Conservation (phyloP, 345 rosid species). For the Leavenworthia alabamica region DNA sequence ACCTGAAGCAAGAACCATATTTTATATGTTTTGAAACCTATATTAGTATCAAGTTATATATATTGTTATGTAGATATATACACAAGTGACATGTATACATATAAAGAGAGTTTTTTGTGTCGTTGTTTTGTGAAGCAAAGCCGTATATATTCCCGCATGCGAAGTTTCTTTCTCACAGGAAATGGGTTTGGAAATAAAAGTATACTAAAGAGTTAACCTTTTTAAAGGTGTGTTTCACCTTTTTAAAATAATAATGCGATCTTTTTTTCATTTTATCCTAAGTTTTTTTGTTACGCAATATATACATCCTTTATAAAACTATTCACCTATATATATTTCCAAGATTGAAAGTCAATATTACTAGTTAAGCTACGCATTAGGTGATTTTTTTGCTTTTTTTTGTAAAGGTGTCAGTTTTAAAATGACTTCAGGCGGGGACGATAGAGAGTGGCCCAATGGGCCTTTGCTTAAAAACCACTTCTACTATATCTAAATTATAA, state of each 20-base stretch:
- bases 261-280: conserved; percentile 17
- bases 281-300: conserved; percentile 12
- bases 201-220: conserved; percentile 10
- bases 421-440: background rate
- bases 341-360: conserved; percentile 16
- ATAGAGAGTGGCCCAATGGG: conserved; percentile 15
- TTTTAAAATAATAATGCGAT: conserved; percentile 9
- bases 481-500: too few species aligned
- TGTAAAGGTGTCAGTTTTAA: background rate
- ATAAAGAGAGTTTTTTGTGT: conserved; percentile 19
- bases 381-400: too few species aligned
- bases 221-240: conserved; percentile 24
- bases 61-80: background rate
- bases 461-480: background rate
- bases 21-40: background rate
- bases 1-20: background rate
- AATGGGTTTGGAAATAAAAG: too few species aligned
- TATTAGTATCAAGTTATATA: background rate
- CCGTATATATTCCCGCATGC: conserved; percentile 35
- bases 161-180: conserved; percentile 5
- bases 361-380: too few species aligned
- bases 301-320: too few species aligned
- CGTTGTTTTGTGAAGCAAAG: conserved; percentile 29
- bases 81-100: background rate
- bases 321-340: background rate